Evolutionary conservation across 2,329 filamentous ascomycete species (phyloP), one percentile per base, ranked within the genome.

Genomic region (Colletotrichum eleusines): DNA sequence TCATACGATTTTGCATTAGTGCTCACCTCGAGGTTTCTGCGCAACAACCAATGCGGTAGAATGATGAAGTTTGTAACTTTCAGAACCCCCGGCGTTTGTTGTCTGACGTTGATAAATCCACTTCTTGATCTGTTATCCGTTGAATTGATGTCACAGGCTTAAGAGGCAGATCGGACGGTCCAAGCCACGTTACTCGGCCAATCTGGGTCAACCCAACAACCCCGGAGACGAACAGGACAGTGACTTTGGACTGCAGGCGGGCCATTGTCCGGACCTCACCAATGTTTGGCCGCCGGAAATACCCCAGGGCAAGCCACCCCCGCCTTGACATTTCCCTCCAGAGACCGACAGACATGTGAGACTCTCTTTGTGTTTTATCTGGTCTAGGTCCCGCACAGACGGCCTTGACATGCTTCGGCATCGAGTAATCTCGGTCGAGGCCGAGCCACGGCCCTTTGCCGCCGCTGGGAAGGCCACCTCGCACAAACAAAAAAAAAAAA

Each of bases 351-450:
- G 58, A 38, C 64, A 70, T 68, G 68, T 71, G 63, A 71, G 26
- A 31, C 20, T 20, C 48, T 33, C n/a, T 18, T 44, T 44, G 42
- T 23, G 38, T n/a, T 26, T 63, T 58, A 35, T 44, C 35, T 48
- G 31, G 16, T 40, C 31, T 40, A 51, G 31, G 59, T 40, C 16
- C 44, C 44, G 66, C 69, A 71, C 69, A 66, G 69, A 63, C 69
- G 26, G 64, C 51, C 58, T 23, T 71, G 64, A 63, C 59, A 69
- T 68, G 64, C 59, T 59, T 71, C 59, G 69, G 35, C 44, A 59
- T 53, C 59, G 33, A 59, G 69, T 40, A 59, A 63, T 59, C 38
- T 71, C 59, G 65, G 69, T 33, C 58, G 33, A 69, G 64, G 20
- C 65, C 69, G 69, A 71, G 69, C 64, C 54, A 62, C 58, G 20